Base-by-base conservation (phyloP, 176 grass and related monocot species). In the Phoenix roebelenii region DNA sequence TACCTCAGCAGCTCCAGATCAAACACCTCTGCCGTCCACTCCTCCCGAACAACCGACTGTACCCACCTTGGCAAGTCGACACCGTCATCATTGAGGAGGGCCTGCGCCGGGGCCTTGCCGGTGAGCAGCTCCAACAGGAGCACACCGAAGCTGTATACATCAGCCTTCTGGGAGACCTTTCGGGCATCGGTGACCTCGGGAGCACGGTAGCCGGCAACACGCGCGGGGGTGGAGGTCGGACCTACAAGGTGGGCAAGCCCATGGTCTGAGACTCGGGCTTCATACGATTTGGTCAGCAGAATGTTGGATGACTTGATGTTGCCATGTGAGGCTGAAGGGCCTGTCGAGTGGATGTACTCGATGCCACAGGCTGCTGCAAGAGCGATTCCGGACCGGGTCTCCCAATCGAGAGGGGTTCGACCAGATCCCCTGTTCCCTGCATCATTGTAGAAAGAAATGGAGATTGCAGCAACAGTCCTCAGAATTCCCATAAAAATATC, bases 271-370 rank as follows among this genome's bases (percentile, higher is more conserved):
- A 97, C 93, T 1, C 87, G 87, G 1, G 87, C 86, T 71, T 87
- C 81, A 60, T 92, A 83, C 28, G 56, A 75, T 69, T 88, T 91
- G 69, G 93, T 88, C 68, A 97, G 87, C 48, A 97, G 93, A 24
- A 97, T 81, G 72, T 97, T 97, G 53, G 93, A 97, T 19, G 93
- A 97, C 73, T 97, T 97, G 72, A 97, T 91, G 78, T 97, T 97
- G 75, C 93, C 93, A 49, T 97, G 93, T 16, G 93, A 97, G 76
- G 84, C 73, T 51, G 81, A 76, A 1, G 87, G 76, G 0, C 28
- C 22, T 0, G 75, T 82, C 7, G 87, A 87, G 79, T 97, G 93
- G 75, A 97, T 97, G 93, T 88, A 69, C 52, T 66, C 69, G 16
- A 91, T 25, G 30, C 87, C 87, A 9, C 63, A 76, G 22, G 93